A percentile compares a stretch with the other conserved stretches of the same genome.
Conservation (phyloP, 257 asterid species). For the Anisodus acutangulus region DNA sequence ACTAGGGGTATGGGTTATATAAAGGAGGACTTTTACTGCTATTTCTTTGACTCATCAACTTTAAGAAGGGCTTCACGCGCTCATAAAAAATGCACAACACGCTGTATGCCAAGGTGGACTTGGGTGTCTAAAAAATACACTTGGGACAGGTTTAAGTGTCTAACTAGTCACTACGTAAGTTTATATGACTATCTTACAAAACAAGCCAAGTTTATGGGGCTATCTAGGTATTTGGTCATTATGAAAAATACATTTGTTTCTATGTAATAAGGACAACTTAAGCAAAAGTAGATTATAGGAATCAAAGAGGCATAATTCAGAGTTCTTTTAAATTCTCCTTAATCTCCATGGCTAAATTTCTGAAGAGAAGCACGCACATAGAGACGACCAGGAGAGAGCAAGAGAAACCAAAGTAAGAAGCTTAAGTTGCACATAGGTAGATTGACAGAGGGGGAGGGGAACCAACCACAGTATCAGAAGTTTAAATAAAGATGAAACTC, state of each 20-base stretch:
- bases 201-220: too few relatives aligned
- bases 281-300: background rate
- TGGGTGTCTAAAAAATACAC: too few relatives aligned
- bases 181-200: too few relatives aligned
- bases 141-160: too few relatives aligned
- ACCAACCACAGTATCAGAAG: background rate
- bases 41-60: too few relatives aligned
- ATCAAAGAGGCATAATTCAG: background rate
- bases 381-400: background rate
- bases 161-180: too few relatives aligned
- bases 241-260: background rate
- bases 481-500: background rate
- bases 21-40: too few relatives aligned
- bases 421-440: conserved; percentile 13
- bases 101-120: too few relatives aligned
- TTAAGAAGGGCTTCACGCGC: too few relatives aligned
- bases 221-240: background rate
- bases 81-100: too few relatives aligned
- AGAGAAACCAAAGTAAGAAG: background rate
- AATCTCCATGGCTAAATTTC: background rate
- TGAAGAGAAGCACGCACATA: background rate
- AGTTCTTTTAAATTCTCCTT: background rate
- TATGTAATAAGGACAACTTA: background rate
- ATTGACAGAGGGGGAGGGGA: background rate
- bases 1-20: too few relatives aligned